Conservation (phyloP, 2,329 filamentous ascomycete genomes). For the Sarocladium strictum region DNA sequence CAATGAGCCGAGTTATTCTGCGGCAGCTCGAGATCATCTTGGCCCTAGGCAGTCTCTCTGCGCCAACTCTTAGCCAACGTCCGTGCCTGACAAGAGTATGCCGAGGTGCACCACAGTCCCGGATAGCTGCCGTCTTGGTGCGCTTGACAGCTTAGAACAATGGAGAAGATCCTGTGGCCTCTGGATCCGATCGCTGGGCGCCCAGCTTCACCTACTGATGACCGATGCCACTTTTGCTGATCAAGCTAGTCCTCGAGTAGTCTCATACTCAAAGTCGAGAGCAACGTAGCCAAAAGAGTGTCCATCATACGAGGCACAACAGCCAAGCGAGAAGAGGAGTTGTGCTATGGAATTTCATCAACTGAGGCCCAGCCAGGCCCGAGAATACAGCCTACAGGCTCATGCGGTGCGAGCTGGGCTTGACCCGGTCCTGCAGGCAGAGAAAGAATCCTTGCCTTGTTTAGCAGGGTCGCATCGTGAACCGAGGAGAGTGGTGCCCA, state of each 20-base stretch:
- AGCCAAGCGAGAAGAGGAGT: neutral
- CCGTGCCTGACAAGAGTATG: neutral
- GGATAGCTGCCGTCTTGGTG: conserved; percentile 5
- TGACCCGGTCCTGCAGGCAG: neutral
- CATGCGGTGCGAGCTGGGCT: neutral
- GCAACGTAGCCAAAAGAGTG: neutral
- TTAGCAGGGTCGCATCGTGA: conserved; percentile 5
- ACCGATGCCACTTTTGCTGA: neutral
- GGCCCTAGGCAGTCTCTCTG: neutral
- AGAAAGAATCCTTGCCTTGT: neutral
- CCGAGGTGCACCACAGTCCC: neutral
- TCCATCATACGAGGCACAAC: neutral
- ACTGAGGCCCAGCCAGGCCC: neutral
- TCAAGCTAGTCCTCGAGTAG: neutral
- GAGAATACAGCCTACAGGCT: neutral
- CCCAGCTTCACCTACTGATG: neutral
- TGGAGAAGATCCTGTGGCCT: neutral
- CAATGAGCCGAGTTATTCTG: too few species aligned
- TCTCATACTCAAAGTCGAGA: neutral
- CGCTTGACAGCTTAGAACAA: neutral
- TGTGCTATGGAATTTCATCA: neutral
- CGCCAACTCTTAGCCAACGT: neutral
- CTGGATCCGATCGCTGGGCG: neutral
- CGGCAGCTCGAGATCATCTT: too few species aligned
- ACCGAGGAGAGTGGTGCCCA: neutral